These are phyloP conservation scores for Abrus pulchellus DNA, from an alignment of 306 rosid species.

Conservation along the genomic window DNA sequence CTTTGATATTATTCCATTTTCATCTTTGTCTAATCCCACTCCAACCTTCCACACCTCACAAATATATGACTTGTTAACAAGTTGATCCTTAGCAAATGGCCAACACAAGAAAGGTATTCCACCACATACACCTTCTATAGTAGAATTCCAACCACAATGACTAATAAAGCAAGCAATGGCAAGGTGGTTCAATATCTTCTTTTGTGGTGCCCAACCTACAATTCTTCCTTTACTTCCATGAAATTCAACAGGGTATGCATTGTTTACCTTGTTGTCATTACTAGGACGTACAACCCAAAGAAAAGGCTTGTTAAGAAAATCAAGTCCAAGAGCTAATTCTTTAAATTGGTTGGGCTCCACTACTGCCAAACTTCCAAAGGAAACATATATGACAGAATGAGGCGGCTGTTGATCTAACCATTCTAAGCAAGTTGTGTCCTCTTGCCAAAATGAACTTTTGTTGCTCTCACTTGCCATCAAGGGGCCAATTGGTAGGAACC, in stretches of 20 bases:
- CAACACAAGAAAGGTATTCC: slow-evolving; percentile 55
- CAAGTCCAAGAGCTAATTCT: slow-evolving; percentile 51
- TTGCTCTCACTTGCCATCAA: slow-evolving; percentile 21
- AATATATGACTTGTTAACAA: slow-evolving; percentile 36
- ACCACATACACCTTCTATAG: slow-evolving; percentile 41
- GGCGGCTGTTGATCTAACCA: slow-evolving; percentile 55
- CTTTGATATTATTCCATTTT: slow-evolving; percentile 49
- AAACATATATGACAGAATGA: slow-evolving; percentile 48
- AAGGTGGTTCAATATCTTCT: slow-evolving; percentile 55
- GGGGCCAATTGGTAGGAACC: slow-evolving; percentile 54
- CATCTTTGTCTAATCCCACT: slow-evolving; percentile 49
- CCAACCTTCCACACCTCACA: slow-evolving; percentile 58
- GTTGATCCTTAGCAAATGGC: slow-evolving; percentile 49
- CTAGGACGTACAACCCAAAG: slow-evolving; percentile 59
- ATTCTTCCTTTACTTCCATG: slow-evolving; percentile 45
- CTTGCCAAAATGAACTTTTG: slow-evolving; percentile 46
- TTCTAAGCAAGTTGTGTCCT: slow-evolving; percentile 45
- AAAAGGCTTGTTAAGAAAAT: slow-evolving; percentile 46
- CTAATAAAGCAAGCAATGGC: slow-evolving; percentile 59
- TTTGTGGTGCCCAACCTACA: slow-evolving; percentile 56
- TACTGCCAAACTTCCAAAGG: slow-evolving; percentile 47
- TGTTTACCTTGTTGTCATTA: background rate
- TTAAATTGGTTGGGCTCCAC: slow-evolving; percentile 49
- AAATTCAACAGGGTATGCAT: slow-evolving; percentile 46
- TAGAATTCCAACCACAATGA: slow-evolving; percentile 72